Base-by-base conservation (phyloP, 306 rosid species). In the Leucaena leucocephala region DNA sequence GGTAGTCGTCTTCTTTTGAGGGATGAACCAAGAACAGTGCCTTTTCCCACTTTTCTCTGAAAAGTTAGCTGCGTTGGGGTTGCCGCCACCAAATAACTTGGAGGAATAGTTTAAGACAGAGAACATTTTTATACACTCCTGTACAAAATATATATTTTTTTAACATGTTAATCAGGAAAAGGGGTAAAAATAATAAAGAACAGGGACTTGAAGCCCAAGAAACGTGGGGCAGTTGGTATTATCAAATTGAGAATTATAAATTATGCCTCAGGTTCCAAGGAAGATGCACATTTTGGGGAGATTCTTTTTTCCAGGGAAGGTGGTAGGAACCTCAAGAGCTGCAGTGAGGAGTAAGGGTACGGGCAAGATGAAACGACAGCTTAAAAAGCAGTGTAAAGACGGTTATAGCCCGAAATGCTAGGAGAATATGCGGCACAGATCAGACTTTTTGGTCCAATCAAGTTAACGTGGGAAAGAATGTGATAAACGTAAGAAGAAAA, bases 141-240 rank as follows among this genome's bases (percentile, higher is more conserved):
- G 15, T 5, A 17, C 33, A 35, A 34, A 15, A 9, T 35, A 21
- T 35, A 21, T 59, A 4, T 59, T 9, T 3, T 1, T 22, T 57
- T 13, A 4, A 12, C 13, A 46, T 13, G 7, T 46, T n/a, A 6
- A 17, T 55, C 11, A 9, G 36, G 12, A 3, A 9, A 58, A 21
- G 22, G 13, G 33, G 63, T 0, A 1, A 27, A 4, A 59, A 12
- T 4, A 34, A 59, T 21, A 45, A 15, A 17, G 13, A n/a, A 35
- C 27, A 39, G n/a, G 67, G 55, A 13, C 81, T 77, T 86, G 76
- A 4, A 11, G 4, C 69, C 83, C 86, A 77, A 86, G 83, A 86
- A 77, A 75, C 17, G 21, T 4, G 80, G 72, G 69, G 7, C 2
- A 1, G 70, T 46, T 12, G 54, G 63, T 14, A 12, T 44, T 35